Base-by-base conservation (phyloP, 2,329 filamentous ascomycete species). In the Epichloe glyceriae region DNA sequence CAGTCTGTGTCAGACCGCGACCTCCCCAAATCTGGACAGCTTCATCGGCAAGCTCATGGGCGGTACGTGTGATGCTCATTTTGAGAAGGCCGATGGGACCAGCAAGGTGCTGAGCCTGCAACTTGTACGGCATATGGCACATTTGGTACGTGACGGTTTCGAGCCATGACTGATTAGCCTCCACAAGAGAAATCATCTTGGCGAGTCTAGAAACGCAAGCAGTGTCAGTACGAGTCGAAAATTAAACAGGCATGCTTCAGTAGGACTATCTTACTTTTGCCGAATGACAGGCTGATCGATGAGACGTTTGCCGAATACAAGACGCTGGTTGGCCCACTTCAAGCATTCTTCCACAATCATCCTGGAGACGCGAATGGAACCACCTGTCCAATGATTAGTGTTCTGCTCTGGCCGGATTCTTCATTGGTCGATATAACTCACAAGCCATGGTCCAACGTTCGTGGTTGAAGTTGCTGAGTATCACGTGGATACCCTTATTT, bases 391-490 rank as follows among this genome's bases (percentile, higher is more conserved):
- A 35, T 51, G 34, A 54, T 35, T 34, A 48, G 38, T 22, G 26
- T 50, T n/a, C 2, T 43, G 39, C 60, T 40, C 57, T 52, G 11
- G 5, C 11, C 15, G 7, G 3, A 7, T 14, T 15, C 15, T 5
- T 12, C 12, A 19, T 47, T 3, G 3, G 19, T 26, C 5, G 40
- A 17, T 4, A 45, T 15, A 19, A 70, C 71, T 65, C 68, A 73
- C 79, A 82, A 51, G 74, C 73, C 84, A 90, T 88, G 68, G 78
- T 83, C 76, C 85, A 88, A 34, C 86, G 78, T 70, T 89, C 86
- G 69, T 93, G 86, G 73, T 93, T 93, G 72, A 94, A 94, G 70
- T 94, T 94, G 69, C 78, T 81, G 62, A 93, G 71, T 62, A 94
- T 88, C 33, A 93, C 86, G 54, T 83, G 78, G 62, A 94, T 90